Base-by-base conservation (phyloP, 306 rosid species). In the Abrus precatorius region DNA sequence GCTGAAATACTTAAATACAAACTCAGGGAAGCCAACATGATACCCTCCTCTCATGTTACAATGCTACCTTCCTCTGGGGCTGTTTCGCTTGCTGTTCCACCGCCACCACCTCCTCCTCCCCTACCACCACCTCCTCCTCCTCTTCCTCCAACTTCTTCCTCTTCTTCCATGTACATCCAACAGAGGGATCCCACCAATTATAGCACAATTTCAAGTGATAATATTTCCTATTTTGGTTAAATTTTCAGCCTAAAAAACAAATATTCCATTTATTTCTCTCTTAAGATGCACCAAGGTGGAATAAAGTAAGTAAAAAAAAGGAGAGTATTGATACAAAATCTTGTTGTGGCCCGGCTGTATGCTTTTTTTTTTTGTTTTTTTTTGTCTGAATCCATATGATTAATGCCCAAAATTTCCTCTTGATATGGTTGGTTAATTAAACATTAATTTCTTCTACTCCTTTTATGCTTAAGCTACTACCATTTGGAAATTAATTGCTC, bases 1-100 rank as follows among this genome's bases (percentile, higher is more conserved):
- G 75, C 89, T 40, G 97, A 95, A 87, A 91, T 95, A 85, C 91
- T 93, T 38, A 90, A 91, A 71, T 89, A 88, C 89, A 95, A 88
- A 80, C 88, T 88, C 83, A 91, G 92, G 52, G 97, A 94, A 82
- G 89, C 91, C 75, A 74, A 75, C 67, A 72, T 86, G 36, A 69
- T 83, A 49, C 77, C 87, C 36, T 54, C 93, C 59, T 67, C 85
- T 54, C 87, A 78, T 40, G 41, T 83, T 67, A 12, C 80, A 76
- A 81, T 91, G 85, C 85, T 89, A 13, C 89, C 93, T 70, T 79
- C 91, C 6, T 55, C 88, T 9, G 90, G 77, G 8, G 76, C 82
- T 34, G 91, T 88, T 82, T 91, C 97, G 0, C 48, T 86, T 29
- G 87, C 88, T 9, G 78, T 88, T 14, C 89, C 89, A 0, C 91